These are phyloP conservation scores for Phytophthora crassamura DNA, from an alignment of 352 stramenopile genomes.

Conservation along the genomic window DNA sequence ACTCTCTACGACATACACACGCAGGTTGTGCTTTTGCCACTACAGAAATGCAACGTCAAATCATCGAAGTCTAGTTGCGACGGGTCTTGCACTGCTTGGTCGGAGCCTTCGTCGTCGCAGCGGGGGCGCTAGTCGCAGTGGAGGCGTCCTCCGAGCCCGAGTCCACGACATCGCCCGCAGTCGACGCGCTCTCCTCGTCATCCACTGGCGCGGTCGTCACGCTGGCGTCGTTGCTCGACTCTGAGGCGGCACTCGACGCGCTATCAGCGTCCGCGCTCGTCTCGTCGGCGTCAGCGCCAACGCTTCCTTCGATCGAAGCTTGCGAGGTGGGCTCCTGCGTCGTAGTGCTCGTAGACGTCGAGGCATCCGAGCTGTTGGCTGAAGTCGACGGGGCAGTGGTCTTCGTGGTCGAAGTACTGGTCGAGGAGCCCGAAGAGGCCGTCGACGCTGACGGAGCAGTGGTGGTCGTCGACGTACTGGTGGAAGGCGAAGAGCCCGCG, in stretches of 20 bases:
- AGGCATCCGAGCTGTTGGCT: too few relatives aligned
- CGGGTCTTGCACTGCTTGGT: conserved; percentile 14
- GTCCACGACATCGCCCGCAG: too few relatives aligned
- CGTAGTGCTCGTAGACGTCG: background rate
- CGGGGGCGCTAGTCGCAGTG: background rate
- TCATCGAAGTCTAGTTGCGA: conserved; percentile 2
- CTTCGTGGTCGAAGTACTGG: background rate
- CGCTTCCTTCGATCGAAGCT: background rate
- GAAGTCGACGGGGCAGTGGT: too few relatives aligned
- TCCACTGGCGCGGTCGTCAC: background rate
- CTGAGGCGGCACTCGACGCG: background rate
- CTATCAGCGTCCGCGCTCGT: conserved; percentile 1
- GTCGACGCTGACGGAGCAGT: background rate
- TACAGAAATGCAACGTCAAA: conserved; percentile 5
- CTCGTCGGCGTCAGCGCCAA: background rate
- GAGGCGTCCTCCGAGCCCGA: background rate
- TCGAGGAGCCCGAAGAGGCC: background rate
- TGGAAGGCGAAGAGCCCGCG: background rate
- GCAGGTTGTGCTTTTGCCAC: background rate
- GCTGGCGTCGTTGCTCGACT: background rate
- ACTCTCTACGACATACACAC: background rate
- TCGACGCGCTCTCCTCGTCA: background rate
- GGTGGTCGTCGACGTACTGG: background rate
- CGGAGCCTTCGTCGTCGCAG: background rate
- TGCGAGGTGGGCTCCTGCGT: background rate